Percentiles rank a stretch among this genome's conserved stretches.
These are phyloP conservation scores for Aspergillus udagawae DNA, from an alignment of 2,329 filamentous ascomycete genomes.

Conservation along the genomic window DNA sequence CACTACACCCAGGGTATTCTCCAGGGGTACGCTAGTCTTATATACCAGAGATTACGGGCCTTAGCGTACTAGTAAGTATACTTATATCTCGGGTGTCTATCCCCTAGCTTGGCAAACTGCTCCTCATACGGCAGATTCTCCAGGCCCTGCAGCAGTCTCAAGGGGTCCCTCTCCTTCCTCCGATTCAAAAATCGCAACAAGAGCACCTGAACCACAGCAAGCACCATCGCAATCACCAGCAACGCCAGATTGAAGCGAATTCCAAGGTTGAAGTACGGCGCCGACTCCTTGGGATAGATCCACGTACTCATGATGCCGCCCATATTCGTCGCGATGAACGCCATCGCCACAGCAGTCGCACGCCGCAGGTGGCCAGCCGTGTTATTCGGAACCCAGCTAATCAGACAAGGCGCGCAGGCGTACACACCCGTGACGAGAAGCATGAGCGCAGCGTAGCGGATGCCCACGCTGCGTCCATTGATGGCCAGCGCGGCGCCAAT, in stretches of 20 bases:
- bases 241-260: constrained; percentile 7
- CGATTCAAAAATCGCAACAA: constrained; percentile 6
- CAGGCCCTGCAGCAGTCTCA: constrained; percentile 1
- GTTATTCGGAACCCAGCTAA: constrained; percentile 13
- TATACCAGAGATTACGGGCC: too few species aligned
- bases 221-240: constrained; percentile 3
- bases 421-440: constrained; percentile 11
- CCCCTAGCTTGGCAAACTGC: constrained; percentile 8
- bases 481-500: constrained; percentile 10
- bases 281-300: constrained; percentile 11
- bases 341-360: constrained; percentile 7
- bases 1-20: too few species aligned
- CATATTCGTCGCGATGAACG: constrained; percentile 7
- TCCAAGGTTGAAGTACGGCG: constrained; percentile 7
- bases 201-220: constrained; percentile 3
- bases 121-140: constrained; percentile 7
- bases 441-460: constrained; percentile 8
- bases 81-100: constrained; percentile 10
- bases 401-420: constrained; percentile 7
- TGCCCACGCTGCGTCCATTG: not conserved
- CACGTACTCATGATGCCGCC: constrained; percentile 10
- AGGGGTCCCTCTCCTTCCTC: constrained; percentile 1
- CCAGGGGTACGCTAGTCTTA: too few species aligned
- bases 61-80: constrained; percentile 10
- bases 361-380: constrained; percentile 3